Evolutionary conservation across 2,329 filamentous ascomycete genomes (phyloP).

Genomic region (Penicillium sp.): DNA sequence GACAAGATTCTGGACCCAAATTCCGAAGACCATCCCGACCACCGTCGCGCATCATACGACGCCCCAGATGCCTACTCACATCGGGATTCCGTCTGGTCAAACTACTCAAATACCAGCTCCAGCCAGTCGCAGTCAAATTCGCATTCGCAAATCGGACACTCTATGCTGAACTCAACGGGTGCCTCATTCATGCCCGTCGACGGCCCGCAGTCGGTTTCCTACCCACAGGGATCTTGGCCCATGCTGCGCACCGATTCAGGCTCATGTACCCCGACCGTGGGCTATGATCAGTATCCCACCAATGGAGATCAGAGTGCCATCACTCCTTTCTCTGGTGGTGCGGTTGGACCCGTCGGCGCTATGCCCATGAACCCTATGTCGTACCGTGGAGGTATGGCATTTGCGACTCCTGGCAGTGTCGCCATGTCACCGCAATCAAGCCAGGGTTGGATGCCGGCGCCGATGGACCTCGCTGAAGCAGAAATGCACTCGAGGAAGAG

Average conservation of each 20-base stretch:
- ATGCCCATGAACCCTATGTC: conserved; percentile 41
- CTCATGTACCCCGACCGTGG: conserved; percentile 70
- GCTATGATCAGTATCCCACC: conserved; percentile 62
- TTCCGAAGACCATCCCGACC: conserved; percentile 49
- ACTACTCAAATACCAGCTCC: conserved; percentile 44
- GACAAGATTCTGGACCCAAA: conserved; percentile 52
- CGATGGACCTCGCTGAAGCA: conserved; percentile 50
- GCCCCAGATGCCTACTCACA: conserved; percentile 53
- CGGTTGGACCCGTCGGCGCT: conserved; percentile 40
- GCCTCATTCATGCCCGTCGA: conserved; percentile 65
- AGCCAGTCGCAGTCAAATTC: conserved; percentile 43
- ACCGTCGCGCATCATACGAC: conserved; percentile 46
- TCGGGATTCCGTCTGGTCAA: conserved; percentile 52
- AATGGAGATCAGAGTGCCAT: conserved; percentile 50
- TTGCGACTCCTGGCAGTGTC: conserved; percentile 48
- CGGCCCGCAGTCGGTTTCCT: conserved; percentile 41
- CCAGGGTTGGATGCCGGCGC: conserved; percentile 54
- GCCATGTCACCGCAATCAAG: conserved; percentile 63
- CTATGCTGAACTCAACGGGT: conserved; percentile 51
- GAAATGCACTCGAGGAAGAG: conserved; percentile 59
- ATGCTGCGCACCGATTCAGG: conserved; percentile 62
- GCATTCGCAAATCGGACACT: conserved; percentile 45
- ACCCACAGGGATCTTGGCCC: conserved; percentile 57
- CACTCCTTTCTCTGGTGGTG: conserved; percentile 44
- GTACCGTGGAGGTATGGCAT: conserved; percentile 50